Percentiles rank a stretch among this genome's conserved stretches.
Evolutionary conservation across 2,329 filamentous ascomycete genomes (phyloP).

Genomic region (Rhynchosporium secalis): DNA sequence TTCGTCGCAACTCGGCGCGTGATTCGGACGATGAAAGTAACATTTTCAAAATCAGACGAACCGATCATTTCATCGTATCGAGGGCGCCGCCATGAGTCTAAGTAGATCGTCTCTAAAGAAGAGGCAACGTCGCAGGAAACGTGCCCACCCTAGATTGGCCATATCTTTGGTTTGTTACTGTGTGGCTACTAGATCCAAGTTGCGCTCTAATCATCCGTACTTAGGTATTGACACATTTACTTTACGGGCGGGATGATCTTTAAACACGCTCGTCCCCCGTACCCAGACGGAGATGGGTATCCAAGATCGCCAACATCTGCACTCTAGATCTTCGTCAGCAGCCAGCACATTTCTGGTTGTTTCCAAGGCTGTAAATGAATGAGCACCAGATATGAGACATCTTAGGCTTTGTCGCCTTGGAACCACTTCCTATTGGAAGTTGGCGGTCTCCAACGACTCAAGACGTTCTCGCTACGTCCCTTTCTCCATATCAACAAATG

Average conservation of each 20-base stretch:
- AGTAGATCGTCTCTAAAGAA: background rate
- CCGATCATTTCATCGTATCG: background rate
- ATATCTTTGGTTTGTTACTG: background rate
- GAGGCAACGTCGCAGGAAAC: background rate
- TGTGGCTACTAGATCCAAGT: background rate
- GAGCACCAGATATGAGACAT: background rate
- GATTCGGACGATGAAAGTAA: slow-evolving; percentile 8
- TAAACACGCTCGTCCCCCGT: background rate
- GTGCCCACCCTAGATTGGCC: no score
- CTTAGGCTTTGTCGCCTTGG: background rate
- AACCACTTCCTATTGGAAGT: slow-evolving; percentile 5
- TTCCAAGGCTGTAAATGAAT: background rate
- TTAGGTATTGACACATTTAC: background rate
- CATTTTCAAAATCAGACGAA: slow-evolving; percentile 4
- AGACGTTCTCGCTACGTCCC: slow-evolving; percentile 6
- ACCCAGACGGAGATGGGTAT: background rate
- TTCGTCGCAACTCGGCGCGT: slow-evolving; percentile 1
- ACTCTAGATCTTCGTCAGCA: slow-evolving; percentile 8
- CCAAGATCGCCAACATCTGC: slow-evolving; percentile 3
- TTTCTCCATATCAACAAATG: slow-evolving; percentile 5
- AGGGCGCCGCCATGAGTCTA: slow-evolving; percentile 1
- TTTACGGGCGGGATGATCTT: background rate
- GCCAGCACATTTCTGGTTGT: background rate
- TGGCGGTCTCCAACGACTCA: slow-evolving; percentile 11
- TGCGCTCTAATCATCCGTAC: no score